Base-by-base conservation (phyloP, 208 protist species). In the Phytomonas sp. region DNA sequence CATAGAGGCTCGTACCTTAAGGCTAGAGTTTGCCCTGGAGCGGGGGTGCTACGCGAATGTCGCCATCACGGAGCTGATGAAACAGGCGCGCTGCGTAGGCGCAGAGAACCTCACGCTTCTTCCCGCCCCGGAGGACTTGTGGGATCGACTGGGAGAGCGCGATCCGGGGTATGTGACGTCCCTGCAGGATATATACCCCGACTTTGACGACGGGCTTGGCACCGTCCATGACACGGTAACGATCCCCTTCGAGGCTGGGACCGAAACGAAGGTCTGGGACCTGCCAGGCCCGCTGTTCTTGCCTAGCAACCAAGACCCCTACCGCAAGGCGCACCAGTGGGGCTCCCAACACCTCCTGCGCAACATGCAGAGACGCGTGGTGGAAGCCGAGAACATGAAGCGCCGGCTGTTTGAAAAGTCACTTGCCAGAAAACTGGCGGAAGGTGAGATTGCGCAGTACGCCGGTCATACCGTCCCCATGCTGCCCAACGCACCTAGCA, bases 11-110 rank as follows among this genome's bases (percentile, higher is more conserved):
- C 68, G 68, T 4, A 81, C 78, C 64, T 69, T 95, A 26, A 86
- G 77, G 31, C 60, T 93, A 19, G 67, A 82, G 37, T 95, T 95
- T 70, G 78, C 86, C 12, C 69, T 95, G 3, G 85, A 93, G 77
- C 87, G 90, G 31, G 90, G 90, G 31, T 88, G 87, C 69, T 95
- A 95, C 66, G 90, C 90, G 8, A 95, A 95, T 61, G 90, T 95
- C 45, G 87, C 87, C 30, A 73, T 95, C 30, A 86, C 85, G 49
- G 87, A 95, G 73, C 73, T 95, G 32, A 84, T 95, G 82, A 90
- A 88, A 67, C 64, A 74, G 59, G 42, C 72, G 59, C 86, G 82
- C 11, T 93, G 90, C 70, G 80, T 84, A 49, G 90, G 90, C 14
- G 67, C 83, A 8, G 85, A 93, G 70, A 66, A 72, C 32, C 84